These are phyloP conservation scores for Chrysophaeum taylorii DNA, from an alignment of 352 stramenopile species.

Conservation along the genomic window DNA sequence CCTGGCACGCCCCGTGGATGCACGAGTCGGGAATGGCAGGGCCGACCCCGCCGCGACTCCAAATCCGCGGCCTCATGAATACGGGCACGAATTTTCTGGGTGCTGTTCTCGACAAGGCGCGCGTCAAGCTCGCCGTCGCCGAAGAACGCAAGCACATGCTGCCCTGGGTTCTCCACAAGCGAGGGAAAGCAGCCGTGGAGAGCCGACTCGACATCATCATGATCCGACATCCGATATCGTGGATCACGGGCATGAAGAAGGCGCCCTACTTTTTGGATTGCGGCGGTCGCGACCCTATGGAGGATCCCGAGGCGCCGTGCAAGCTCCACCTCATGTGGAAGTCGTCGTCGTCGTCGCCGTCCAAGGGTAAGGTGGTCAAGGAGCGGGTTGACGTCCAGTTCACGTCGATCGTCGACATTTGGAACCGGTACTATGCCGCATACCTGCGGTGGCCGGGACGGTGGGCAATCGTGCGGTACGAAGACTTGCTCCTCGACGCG, in stretches of 20 bases:
- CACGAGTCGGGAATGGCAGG: too few relatives aligned
- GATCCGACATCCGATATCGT: background rate
- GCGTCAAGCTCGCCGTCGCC: background rate
- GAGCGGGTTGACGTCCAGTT: background rate
- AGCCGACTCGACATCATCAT: background rate
- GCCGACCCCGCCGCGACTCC: too few relatives aligned
- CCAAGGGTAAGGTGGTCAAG: too few relatives aligned
- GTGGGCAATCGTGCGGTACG: background rate
- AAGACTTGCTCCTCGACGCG: constrained; percentile 3
- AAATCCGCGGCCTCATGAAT: constrained; percentile 4
- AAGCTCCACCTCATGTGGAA: background rate
- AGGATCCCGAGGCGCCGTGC: background rate
- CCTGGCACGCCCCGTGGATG: too few relatives aligned
- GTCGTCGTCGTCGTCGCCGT: background rate
- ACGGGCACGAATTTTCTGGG: background rate
- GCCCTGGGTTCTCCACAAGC: background rate
- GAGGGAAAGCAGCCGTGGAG: background rate
- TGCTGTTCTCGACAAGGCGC: background rate
- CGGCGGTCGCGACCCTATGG: too few relatives aligned
- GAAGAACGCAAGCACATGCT: constrained; percentile 6
- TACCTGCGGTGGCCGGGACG: background rate
- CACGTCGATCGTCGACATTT: background rate
- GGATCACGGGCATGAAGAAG: constrained; percentile 5
- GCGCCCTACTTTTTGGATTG: background rate
- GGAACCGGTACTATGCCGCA: background rate